Base-by-base conservation (phyloP, 768 basidiomycete genomes). In the Suillus decipiens region DNA sequence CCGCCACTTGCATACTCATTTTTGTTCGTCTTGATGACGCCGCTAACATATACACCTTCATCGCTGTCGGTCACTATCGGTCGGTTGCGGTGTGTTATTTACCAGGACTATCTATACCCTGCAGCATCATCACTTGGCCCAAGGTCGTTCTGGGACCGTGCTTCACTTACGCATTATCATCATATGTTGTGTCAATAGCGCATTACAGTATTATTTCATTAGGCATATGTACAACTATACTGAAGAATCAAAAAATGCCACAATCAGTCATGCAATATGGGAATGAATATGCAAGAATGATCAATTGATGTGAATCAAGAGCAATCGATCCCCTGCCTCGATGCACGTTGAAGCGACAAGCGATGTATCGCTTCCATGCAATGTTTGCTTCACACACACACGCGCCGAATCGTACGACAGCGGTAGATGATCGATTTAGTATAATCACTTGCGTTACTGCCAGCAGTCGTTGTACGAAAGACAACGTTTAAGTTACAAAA, bases 121-220 rank as follows among this genome's bases (percentile, higher is more conserved):
- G 28, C 59, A 33, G 51, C 63, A 28, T 61, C 34, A 63, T 42
- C 61, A 39, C 45, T 54, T 62, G 61, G 63, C 59, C 60, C 31
- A 36, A 53, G 41, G 36, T 22, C 10, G 56, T 34, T 48, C 33
- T 33, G 36, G 50, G 61, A 53, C 51, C 22, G 22, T 42, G 39
- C 56, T 57, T 39, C 56, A 57, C 6, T 63, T 60, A 55, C 64
- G 69, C 73, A 74, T 76, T 37, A 67, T 28, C 62, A 66, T 71
- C 56, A 60, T 42, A 75, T 75, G 75, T 76, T 75, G 73, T 75
- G 70, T 75, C 74, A 69, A 76, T 75, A 75, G 69, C 64, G 75
- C 74, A 63, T 75, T 76, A 73, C 69, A 66, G 64, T 62, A 64
- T 69, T 42, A 64, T 69, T 42, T 64, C 66, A 67, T 28, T 73